phyloP scores from a whole-genome alignment of 2,329 filamentous ascomycete genomes.

The Microcyclospora pomicola region DNA sequence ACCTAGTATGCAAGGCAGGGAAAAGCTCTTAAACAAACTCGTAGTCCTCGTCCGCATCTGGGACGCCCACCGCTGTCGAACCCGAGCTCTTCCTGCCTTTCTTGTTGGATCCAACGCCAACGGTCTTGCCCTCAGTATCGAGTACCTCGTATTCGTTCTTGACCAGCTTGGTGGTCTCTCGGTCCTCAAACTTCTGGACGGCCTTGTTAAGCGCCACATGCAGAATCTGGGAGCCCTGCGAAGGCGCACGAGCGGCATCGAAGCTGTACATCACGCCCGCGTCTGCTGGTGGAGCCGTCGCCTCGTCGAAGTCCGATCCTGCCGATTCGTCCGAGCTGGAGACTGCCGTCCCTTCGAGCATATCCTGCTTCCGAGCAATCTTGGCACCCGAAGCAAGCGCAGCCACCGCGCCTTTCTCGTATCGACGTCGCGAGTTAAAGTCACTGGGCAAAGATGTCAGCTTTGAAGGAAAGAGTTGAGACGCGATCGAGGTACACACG shows the following conservation, averaged over 20 bases:
- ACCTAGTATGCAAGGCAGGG: too few relatives aligned
- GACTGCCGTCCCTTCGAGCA: conserved; percentile 21
- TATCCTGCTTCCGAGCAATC: conserved; percentile 31
- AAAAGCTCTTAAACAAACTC: conserved; percentile 19
- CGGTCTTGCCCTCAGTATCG: conserved; percentile 24
- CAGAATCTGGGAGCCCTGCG: conserved; percentile 43
- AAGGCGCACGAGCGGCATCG: conserved; percentile 37
- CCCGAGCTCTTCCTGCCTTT: conserved; percentile 22
- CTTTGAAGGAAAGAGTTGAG: neutral
- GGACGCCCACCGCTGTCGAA: conserved; percentile 10
- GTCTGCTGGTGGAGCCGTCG: conserved; percentile 32
- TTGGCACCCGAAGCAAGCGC: conserved; percentile 16
- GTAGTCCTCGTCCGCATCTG: conserved; percentile 22
- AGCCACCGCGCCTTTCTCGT: conserved; percentile 16
- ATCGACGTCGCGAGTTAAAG: conserved; percentile 16
- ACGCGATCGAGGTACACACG: conserved; percentile 11
- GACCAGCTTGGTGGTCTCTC: conserved; percentile 46
- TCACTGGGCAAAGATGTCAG: conserved; percentile 9
- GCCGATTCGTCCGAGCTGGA: conserved; percentile 24
- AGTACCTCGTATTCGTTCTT: conserved; percentile 46
- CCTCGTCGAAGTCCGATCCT: conserved; percentile 31
- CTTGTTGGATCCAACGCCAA: conserved; percentile 19
- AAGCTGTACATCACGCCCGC: conserved; percentile 41
- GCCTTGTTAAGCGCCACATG: conserved; percentile 43
- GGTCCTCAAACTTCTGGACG: conserved; percentile 45